phyloP scores from a whole-genome alignment of 495 filamentous ascomycete genomes.

The Aspergillus cavernicola region DNA sequence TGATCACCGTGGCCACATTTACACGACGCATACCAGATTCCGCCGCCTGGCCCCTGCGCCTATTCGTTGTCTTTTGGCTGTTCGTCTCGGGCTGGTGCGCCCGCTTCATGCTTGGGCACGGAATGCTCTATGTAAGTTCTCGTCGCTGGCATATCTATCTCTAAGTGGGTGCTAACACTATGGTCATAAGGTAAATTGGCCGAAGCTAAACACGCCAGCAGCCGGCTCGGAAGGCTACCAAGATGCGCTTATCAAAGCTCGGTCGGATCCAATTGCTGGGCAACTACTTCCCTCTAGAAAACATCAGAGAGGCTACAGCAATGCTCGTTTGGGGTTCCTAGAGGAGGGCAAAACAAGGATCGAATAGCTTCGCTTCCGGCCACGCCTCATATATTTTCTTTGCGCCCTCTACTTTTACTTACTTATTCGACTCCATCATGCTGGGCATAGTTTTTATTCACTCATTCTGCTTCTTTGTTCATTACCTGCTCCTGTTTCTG shows the following conservation, averaged over 20 bases:
- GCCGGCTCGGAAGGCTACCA: slow-evolving; percentile 85
- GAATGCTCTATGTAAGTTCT: slow-evolving; percentile 84
- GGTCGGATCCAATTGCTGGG: slow-evolving; percentile 73
- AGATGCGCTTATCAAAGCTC: slow-evolving; percentile 73
- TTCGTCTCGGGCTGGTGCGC: slow-evolving; percentile 63
- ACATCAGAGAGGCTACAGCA: slow-evolving; percentile 76
- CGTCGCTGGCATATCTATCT: background rate
- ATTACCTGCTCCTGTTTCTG: background rate
- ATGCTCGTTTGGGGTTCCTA: slow-evolving; percentile 69
- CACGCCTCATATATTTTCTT: background rate
- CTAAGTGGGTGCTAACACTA: slow-evolving; percentile 4
- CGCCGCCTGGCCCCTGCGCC: slow-evolving; percentile 68
- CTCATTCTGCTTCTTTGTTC: slow-evolving; percentile 13
- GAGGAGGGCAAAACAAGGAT: slow-evolving; percentile 98
- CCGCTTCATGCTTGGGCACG: slow-evolving; percentile 72
- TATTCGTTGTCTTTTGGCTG: slow-evolving; percentile 76
- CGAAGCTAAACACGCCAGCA: slow-evolving; percentile 82
- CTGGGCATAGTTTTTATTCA: slow-evolving; percentile 8
- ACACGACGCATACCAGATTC: slow-evolving; percentile 63
- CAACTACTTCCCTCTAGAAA: slow-evolving; percentile 54
- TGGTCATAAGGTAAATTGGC: slow-evolving; percentile 85
- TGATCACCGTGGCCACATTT: slow-evolving; percentile 74
- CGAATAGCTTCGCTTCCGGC: slow-evolving; percentile 49
- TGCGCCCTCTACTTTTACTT: background rate
- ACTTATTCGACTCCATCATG: background rate